Evolutionary conservation across 805 yeast genomes (phyloP).

Genomic region (Lachancea quebecensis): DNA sequence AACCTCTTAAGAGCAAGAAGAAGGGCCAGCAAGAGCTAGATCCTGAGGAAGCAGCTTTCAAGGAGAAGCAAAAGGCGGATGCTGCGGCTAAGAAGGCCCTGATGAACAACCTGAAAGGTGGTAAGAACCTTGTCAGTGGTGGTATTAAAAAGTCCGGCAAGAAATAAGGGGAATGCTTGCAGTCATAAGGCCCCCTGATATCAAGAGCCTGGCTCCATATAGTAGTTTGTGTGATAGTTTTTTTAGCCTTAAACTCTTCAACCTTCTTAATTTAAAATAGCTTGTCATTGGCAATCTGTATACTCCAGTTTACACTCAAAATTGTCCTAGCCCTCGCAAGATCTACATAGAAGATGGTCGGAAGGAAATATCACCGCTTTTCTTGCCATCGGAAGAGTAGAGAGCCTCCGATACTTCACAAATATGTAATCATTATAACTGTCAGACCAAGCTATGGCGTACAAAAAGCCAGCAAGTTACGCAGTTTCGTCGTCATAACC

Average conservation of each 20-base stretch:
- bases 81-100: constrained; percentile 89
- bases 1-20: constrained; percentile 72
- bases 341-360: too few species aligned
- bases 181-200: neutral
- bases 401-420: too few species aligned
- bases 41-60: constrained; percentile 85
- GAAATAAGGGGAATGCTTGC: constrained; percentile 30
- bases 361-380: too few species aligned
- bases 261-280: neutral
- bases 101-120: constrained; percentile 79
- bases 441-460: too few species aligned
- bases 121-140: constrained; percentile 89
- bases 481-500: too few species aligned
- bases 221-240: neutral
- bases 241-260: neutral
- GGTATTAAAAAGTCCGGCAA: constrained; percentile 89
- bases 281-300: neutral
- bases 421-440: too few species aligned
- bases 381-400: too few species aligned
- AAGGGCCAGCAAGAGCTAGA: constrained; percentile 69
- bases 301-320: too few species aligned
- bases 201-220: neutral
- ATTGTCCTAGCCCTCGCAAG: too few species aligned
- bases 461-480: too few species aligned
- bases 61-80: constrained; percentile 90